Base-by-base conservation (phyloP, 2,329 filamentous ascomycete genomes). In the Aspergillus pseudotamarii region DNA sequence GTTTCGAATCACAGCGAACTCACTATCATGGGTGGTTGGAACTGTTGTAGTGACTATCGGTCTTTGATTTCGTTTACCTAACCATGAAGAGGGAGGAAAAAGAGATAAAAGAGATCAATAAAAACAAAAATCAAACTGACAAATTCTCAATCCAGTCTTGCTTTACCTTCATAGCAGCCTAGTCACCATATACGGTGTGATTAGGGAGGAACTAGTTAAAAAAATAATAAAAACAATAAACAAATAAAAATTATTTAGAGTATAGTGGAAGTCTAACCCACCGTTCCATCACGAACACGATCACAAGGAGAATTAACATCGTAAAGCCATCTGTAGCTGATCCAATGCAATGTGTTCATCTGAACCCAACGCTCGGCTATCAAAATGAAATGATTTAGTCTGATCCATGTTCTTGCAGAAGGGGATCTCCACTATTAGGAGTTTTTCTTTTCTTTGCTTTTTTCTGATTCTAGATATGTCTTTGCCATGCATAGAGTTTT, bases 1-100 rank as follows among this genome's bases (percentile, higher is more conserved):
- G 53, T 61, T 55, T 65, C 65, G 55, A 66, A 62, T 53, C 68
- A 70, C 66, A 67, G 68, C 67, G 61, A 48, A 55, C 8, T 67
- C 30, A 56, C 34, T 34, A 36, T 61, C 59, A 63, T 58, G 55
- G 36, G 53, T 62, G 66, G 51, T 64, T 60, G 69, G 62, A 63
- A 59, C 64, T 54, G 57, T 56, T 58, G 63, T 59, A 59, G 32
- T 41, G 50, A 46, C 28, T 55, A 53, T 34, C 19, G 32, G 43
- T 34, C n/a, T 21, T 28, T 46, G 26, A 48, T 26, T 16, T 23
- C 11, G 3, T 38, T 55, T 51, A 23, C 32, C 21, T 16, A 55
- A 38, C 6, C 10, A 38, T 55, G 32, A 19, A 23, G 34, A 19
- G 16, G 34, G 14, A 36, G 34, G 14, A 14, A 36, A 16, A 36